Percentiles rank a stretch among this genome's conserved stretches.
phyloP scores from a whole-genome alignment of 441 rosid genomes.

The Croton laevigatus region DNA sequence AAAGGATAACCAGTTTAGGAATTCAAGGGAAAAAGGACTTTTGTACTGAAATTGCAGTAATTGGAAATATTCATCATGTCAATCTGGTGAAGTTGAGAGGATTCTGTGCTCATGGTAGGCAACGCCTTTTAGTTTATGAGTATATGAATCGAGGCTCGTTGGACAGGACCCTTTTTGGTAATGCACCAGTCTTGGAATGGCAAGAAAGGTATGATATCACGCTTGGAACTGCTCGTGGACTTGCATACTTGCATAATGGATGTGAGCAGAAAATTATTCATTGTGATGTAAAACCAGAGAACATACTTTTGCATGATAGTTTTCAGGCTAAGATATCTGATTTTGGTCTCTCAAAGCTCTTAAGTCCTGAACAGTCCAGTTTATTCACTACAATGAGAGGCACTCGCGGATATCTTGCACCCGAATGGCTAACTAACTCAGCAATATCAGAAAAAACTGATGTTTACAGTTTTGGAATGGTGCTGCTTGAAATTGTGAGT shows the following conservation, averaged over 20 bases:
- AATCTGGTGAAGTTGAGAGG: slow-evolving; percentile 88
- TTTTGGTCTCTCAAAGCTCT: slow-evolving; percentile 89
- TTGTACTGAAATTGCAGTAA: slow-evolving; percentile 79
- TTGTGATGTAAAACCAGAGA: slow-evolving; percentile 90
- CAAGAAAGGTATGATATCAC: slow-evolving; percentile 80
- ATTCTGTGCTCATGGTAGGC: slow-evolving; percentile 72
- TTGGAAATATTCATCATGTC: slow-evolving; percentile 77
- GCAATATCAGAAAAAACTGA: slow-evolving; percentile 86
- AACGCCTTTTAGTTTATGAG: slow-evolving; percentile 73
- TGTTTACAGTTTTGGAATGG: slow-evolving; percentile 95
- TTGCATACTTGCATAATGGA: slow-evolving; percentile 77
- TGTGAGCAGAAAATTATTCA: slow-evolving; percentile 85
- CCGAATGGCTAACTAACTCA: slow-evolving; percentile 88
- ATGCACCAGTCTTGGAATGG: slow-evolving; percentile 78
- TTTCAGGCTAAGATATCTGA: slow-evolving; percentile 85
- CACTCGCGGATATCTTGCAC: slow-evolving; percentile 96
- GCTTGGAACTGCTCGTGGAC: slow-evolving; percentile 87
- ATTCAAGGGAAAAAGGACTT: slow-evolving; percentile 73
- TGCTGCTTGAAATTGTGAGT: slow-evolving; percentile 81
- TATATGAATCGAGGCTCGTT: slow-evolving; percentile 82
- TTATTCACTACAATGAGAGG: slow-evolving; percentile 94
- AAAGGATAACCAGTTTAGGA: slow-evolving; percentile 71
- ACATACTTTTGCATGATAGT: slow-evolving; percentile 69
- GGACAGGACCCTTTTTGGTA: slow-evolving; percentile 60
- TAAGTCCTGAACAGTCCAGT: slow-evolving; percentile 78